These are phyloP conservation scores for Pseudogymnoascus sp. DNA, from an alignment of 2,329 filamentous ascomycete genomes.

Conservation along the genomic window DNA sequence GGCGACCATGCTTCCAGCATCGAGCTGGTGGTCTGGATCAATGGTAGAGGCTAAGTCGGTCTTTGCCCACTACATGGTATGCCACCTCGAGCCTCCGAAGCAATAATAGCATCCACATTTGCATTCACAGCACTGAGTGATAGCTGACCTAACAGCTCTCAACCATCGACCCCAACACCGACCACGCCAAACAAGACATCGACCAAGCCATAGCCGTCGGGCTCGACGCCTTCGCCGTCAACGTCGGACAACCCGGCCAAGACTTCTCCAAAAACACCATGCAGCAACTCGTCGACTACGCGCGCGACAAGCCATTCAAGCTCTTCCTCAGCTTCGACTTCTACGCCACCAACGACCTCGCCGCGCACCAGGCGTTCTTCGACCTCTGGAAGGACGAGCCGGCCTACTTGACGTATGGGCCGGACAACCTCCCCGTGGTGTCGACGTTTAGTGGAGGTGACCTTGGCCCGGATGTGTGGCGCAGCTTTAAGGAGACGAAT, in stretches of 20 bases:
- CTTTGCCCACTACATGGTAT: conserved; percentile 12
- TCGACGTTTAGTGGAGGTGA: conserved; percentile 27
- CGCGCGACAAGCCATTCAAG: conserved; percentile 27
- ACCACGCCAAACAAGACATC: conserved; percentile 1
- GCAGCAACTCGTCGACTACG: conserved; percentile 28
- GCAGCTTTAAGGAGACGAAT: conserved; percentile 22
- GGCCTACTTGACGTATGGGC: conserved; percentile 27
- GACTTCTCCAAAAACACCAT: conserved; percentile 24
- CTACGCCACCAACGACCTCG: conserved; percentile 15
- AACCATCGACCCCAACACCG: not conserved
- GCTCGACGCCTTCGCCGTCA: conserved; percentile 29
- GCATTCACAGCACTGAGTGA: not conserved
- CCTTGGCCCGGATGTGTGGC: conserved; percentile 23
- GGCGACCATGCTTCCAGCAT: not conserved
- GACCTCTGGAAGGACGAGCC: conserved; percentile 22
- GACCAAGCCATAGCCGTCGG: conserved; percentile 10
- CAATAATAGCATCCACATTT: not conserved
- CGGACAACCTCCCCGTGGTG: conserved; percentile 27
- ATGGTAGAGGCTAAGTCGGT: not conserved
- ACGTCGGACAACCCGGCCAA: conserved; percentile 27
- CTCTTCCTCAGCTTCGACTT: conserved; percentile 34
- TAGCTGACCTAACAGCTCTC: not conserved
- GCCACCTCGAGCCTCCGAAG: not conserved
- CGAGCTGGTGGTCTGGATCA: not conserved
- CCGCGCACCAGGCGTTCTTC: conserved; percentile 17